A percentile compares a stretch with the other conserved stretches of the same genome.
phyloP scores from a whole-genome alignment of 768 basidiomycete species.

The Psilocybe azurescens region DNA sequence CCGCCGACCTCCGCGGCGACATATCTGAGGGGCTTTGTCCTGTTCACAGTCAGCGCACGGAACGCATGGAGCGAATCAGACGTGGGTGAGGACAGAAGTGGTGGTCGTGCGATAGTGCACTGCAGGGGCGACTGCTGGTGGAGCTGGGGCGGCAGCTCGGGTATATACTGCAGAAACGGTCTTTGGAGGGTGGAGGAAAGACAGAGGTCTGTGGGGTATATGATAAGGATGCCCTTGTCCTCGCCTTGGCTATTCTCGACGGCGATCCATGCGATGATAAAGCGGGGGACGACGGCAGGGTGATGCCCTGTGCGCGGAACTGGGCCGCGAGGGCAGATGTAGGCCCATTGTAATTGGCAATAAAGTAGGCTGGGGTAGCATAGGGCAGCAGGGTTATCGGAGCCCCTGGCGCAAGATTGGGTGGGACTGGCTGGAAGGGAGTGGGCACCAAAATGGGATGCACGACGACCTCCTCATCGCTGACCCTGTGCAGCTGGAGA shows the following conservation, averaged over 20 bases:
- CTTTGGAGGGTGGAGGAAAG: conserved; percentile 39
- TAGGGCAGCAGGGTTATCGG: conserved; percentile 76
- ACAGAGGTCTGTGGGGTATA: conserved; percentile 74
- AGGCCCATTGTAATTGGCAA: conserved; percentile 74
- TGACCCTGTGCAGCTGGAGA: conserved; percentile 59
- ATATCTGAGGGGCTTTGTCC: conserved; percentile 51
- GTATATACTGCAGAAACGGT: conserved; percentile 56
- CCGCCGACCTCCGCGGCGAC: conserved; percentile 66
- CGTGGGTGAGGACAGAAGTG: conserved; percentile 31
- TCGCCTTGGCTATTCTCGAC: conserved; percentile 83
- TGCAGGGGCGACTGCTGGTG: conserved; percentile 54
- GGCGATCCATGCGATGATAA: conserved; percentile 74
- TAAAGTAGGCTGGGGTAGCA: conserved; percentile 74
- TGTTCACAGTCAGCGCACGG: conserved; percentile 56
- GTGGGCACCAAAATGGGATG: conserved; percentile 66
- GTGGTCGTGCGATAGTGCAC: conserved; percentile 22
- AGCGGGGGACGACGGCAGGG: conserved; percentile 53
- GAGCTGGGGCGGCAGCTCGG: conserved; percentile 67
- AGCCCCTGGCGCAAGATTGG: conserved; percentile 55
- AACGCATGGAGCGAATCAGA: conserved; percentile 44
- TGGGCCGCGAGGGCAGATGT: conserved; percentile 63
- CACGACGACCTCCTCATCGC: conserved; percentile 39
- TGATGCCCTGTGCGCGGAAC: conserved; percentile 68
- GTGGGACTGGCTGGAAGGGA: conserved; percentile 56
- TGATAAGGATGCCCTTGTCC: conserved; percentile 76